These are phyloP conservation scores for Kandelia obovata DNA, from an alignment of 345 rosid genomes.

Conservation along the genomic window DNA sequence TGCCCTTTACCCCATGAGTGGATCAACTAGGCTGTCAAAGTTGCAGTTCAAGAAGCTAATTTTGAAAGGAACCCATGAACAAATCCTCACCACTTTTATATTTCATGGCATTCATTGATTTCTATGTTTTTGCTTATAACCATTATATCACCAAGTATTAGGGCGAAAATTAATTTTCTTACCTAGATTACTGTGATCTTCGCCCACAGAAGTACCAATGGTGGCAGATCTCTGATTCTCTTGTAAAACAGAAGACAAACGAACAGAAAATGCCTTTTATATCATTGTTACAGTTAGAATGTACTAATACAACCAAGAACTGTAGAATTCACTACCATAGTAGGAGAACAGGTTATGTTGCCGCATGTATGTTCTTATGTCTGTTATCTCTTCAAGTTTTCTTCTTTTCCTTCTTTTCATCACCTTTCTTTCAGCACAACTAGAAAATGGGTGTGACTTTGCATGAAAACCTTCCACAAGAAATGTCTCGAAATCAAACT, in stretches of 20 bases:
- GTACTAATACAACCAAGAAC: neutral
- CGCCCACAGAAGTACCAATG: conserved; percentile 11
- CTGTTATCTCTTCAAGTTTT: conserved; percentile 26
- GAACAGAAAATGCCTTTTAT: neutral
- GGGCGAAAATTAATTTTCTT: neutral
- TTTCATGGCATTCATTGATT: too few species aligned
- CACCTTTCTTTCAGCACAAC: conserved; percentile 16
- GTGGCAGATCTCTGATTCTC: conserved; percentile 20
- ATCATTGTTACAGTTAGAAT: neutral
- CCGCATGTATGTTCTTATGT: conserved; percentile 17
- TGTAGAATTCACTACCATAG: conserved; percentile 21
- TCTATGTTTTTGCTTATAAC: too few species aligned
- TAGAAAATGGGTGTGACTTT: conserved; percentile 23
- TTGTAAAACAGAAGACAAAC: neutral
- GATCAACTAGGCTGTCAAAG: neutral
- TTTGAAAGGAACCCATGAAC: neutral
- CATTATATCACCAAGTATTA: neutral
- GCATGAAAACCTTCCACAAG: conserved; percentile 16
- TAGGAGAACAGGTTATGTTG: conserved; percentile 31
- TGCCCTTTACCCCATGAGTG: neutral
- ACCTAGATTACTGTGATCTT: conserved; percentile 18
- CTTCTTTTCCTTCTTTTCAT: conserved; percentile 32
- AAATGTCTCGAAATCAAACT: conserved; percentile 17
- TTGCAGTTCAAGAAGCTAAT: too few species aligned
- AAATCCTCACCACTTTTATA: neutral